A percentile compares a stretch with the other conserved stretches of the same genome.
Evolutionary conservation across 257 asterid species (phyloP).

Genomic region (Nicotiana tabacum): DNA sequence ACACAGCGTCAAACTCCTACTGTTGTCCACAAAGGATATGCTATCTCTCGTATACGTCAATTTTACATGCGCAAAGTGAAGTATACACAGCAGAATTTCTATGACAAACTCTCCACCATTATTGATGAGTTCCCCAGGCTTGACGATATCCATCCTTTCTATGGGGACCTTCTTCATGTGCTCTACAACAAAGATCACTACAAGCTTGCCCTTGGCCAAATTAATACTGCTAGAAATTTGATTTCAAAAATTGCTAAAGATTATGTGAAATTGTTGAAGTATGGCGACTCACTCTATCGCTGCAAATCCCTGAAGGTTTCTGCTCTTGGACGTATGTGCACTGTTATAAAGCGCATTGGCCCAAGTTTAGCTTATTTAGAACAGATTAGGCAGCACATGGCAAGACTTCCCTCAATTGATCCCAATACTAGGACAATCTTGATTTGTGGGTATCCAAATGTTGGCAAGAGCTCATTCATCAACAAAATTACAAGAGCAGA

Average conservation of each 20-base stretch:
- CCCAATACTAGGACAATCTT: constrained; percentile 90
- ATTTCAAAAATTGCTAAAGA: constrained; percentile 79
- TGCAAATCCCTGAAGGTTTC: constrained; percentile 92
- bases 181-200: constrained; percentile 93
- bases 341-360: constrained; percentile 70
- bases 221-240: constrained; percentile 80
- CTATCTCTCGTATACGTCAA: constrained; percentile 81
- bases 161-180: constrained; percentile 89
- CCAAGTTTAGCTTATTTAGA: constrained; percentile 98
- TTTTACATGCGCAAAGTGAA: constrained; percentile 96
- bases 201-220: constrained; percentile 97
- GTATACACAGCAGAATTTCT: constrained; percentile 74
- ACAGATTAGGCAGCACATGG: constrained; percentile 96
- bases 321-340: constrained; percentile 94
- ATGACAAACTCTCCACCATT: constrained; percentile 79
- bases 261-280: constrained; percentile 75
- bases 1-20: constrained; percentile 96
- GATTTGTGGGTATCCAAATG: constrained; percentile 98
- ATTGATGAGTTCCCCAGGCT: constrained; percentile 94
- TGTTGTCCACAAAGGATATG: constrained; percentile 95
- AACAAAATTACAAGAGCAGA: constrained; percentile 94
- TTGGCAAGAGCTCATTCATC: constrained; percentile 93
- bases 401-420: constrained; percentile 90
- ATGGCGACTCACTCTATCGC: constrained; percentile 86
- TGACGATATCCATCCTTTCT: constrained; percentile 90